Percentiles rank a stretch among this genome's conserved stretches.
Conservation (phyloP, 2,329 filamentous ascomycete species). For the Ciborinia camelliae region DNA sequence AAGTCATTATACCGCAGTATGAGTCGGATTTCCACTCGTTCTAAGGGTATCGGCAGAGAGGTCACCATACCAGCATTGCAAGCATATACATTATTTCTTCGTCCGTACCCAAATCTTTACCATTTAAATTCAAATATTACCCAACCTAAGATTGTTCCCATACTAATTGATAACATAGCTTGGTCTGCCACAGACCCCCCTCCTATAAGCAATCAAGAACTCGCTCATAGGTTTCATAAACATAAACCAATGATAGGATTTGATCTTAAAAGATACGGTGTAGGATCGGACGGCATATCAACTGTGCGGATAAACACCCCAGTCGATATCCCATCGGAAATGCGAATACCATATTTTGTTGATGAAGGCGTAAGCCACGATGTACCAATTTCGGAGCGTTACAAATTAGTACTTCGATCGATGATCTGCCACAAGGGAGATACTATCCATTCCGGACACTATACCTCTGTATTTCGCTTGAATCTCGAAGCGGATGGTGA, state of each 20-base stretch:
- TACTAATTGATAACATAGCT: conserved; percentile 51
- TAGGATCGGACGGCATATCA: conserved; percentile 65
- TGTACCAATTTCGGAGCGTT: conserved; percentile 72
- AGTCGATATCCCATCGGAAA: conserved; percentile 87
- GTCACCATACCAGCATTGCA: conserved; percentile 82
- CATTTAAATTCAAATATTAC: conserved; percentile 24
- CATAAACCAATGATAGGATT: conserved; percentile 84
- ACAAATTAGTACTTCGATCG: conserved; percentile 87
- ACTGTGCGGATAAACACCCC: conserved; percentile 74
- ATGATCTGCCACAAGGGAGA: conserved; percentile 89
- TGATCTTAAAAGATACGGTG: conserved; percentile 85
- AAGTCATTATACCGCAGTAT: conserved; percentile 40
- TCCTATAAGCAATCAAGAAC: conserved; percentile 67
- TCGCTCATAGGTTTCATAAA: conserved; percentile 82
- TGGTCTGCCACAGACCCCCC: conserved; percentile 73
- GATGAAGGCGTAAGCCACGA: conserved; percentile 67
- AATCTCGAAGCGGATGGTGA: conserved; percentile 62
- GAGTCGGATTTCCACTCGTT: conserved; percentile 31
- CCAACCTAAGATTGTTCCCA: conserved; percentile 17
- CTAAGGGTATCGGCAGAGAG: conserved; percentile 60
- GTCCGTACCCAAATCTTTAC: conserved; percentile 50
- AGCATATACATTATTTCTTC: conserved; percentile 51
- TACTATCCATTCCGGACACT: conserved; percentile 85
- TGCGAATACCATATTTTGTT: conserved; percentile 83
- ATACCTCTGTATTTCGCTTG: conserved; percentile 79